These are phyloP conservation scores for Wallemia ichthyophaga DNA, from an alignment of 1,284 basidiomycete genomes.

Conservation along the genomic window DNA sequence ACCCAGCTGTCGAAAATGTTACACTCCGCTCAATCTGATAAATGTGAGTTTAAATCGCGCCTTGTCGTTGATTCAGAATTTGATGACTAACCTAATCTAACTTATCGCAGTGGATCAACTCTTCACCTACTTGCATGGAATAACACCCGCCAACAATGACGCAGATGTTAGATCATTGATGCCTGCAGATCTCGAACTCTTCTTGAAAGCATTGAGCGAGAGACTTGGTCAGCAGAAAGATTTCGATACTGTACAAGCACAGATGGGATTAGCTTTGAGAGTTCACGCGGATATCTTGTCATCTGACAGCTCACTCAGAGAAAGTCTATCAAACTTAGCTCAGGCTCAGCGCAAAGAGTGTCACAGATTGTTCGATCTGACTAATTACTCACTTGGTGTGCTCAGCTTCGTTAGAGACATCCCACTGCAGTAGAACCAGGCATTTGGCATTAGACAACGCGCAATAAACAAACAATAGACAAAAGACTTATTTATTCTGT, in stretches of 20 bases:
- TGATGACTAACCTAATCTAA: not conserved
- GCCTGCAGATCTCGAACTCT: constrained; percentile 32
- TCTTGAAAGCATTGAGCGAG: constrained; percentile 40
- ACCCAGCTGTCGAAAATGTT: constrained; percentile 46
- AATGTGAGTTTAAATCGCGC: constrained; percentile 34
- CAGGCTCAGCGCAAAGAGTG: constrained; percentile 39
- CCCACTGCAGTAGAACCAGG: not conserved
- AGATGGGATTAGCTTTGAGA: constrained; percentile 52
- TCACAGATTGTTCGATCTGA: constrained; percentile 24
- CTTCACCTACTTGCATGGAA: constrained; percentile 54
- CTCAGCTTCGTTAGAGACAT: constrained; percentile 11
- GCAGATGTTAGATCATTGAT: constrained; percentile 50
- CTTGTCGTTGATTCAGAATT: constrained; percentile 14
- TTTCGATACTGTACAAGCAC: constrained; percentile 80
- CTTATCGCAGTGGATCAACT: constrained; percentile 34
- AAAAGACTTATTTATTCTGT: too few species aligned
- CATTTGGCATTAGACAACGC: too few species aligned
- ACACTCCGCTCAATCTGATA: constrained; percentile 24
- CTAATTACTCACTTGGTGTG: constrained; percentile 16
- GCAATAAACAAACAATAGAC: too few species aligned
- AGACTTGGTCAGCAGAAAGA: constrained; percentile 52
- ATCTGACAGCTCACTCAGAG: constrained; percentile 29
- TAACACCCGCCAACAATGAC: constrained; percentile 72
- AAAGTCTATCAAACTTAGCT: constrained; percentile 26
- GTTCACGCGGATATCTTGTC: constrained; percentile 59